A percentile compares a stretch with the other conserved stretches of the same genome.
These are phyloP conservation scores for Colletotrichum viniferum DNA, from an alignment of 2,329 filamentous ascomycete genomes.

Conservation along the genomic window DNA sequence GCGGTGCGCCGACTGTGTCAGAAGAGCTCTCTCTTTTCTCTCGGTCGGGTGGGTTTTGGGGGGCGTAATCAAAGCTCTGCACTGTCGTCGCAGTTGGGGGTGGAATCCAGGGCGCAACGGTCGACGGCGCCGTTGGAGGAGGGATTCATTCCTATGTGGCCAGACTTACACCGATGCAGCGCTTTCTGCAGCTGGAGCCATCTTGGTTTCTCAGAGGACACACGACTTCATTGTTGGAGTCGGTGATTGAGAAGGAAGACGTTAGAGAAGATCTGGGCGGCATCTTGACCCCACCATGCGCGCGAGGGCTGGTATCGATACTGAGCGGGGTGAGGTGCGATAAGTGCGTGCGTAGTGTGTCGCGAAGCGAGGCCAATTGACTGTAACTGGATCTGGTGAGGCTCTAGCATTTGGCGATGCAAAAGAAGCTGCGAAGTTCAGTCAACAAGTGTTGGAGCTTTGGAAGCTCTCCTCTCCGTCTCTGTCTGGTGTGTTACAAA, in stretches of 20 bases:
- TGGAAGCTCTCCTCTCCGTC: conserved; percentile 18
- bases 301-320: conserved; percentile 35
- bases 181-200: conserved; percentile 94
- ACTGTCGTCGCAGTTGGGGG: neutral
- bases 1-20: conserved; percentile 28
- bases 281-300: conserved; percentile 74
- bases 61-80: conserved; percentile 10
- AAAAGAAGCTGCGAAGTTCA: conserved; percentile 1
- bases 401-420: conserved; percentile 14
- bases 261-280: conserved; percentile 87
- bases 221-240: conserved; percentile 94
- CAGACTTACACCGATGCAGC: conserved; percentile 93
- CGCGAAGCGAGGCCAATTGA: conserved; percentile 36
- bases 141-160: neutral
- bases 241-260: conserved; percentile 89
- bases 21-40: conserved; percentile 20
- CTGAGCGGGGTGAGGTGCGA: conserved; percentile 33
- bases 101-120: neutral
- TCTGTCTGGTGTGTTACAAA: conserved; percentile 30
- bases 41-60: neutral
- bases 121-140: neutral
- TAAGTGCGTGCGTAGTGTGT: conserved; percentile 26
- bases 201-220: conserved; percentile 96
- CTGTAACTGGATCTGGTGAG: conserved; percentile 23
- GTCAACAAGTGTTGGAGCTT: conserved; percentile 14